phyloP scores from a whole-genome alignment of 2,329 filamentous ascomycete genomes.

The Colletotrichum orbiculare region DNA sequence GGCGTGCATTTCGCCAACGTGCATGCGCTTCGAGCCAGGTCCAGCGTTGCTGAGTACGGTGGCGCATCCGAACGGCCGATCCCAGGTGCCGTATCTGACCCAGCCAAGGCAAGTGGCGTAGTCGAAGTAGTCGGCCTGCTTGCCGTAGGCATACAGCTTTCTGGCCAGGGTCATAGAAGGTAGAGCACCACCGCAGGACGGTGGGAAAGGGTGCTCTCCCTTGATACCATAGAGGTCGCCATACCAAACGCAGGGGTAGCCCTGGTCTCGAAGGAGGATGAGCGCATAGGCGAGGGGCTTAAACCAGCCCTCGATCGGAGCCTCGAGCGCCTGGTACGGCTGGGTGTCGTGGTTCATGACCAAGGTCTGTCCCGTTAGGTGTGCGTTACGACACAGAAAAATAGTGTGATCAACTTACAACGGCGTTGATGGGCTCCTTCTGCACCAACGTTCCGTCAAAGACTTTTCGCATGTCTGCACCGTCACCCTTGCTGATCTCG shows the following conservation, averaged over 20 bases:
- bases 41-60: constrained; percentile 67
- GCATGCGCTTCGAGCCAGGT: constrained; percentile 68
- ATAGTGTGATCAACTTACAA: constrained; percentile 39
- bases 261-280: constrained; percentile 72
- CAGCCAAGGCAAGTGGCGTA: constrained; percentile 71
- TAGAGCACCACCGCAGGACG: constrained; percentile 65
- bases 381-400: neutral
- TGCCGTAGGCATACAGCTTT: constrained; percentile 74
- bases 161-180: constrained; percentile 70
- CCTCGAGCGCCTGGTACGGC: constrained; percentile 55
- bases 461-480: constrained; percentile 71
- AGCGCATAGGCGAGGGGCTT: constrained; percentile 78
- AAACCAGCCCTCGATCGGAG: constrained; percentile 73
- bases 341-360: constrained; percentile 79
- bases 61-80: constrained; percentile 61
- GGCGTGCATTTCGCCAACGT: constrained; percentile 67
- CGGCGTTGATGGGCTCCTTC: constrained; percentile 48
- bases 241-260: constrained; percentile 77
- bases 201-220: constrained; percentile 56
- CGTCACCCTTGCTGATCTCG: constrained; percentile 63
- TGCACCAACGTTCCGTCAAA: constrained; percentile 70
- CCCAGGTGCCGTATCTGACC: constrained; percentile 61
- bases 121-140: constrained; percentile 73
- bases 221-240: constrained; percentile 75
- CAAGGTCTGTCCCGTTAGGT: constrained; percentile 59